Percentiles rank a stretch among this genome's conserved stretches.
These are phyloP conservation scores for Saksenaea oblongispora DNA, from an alignment of 371 early-diverging fungal species.

Conservation along the genomic window DNA sequence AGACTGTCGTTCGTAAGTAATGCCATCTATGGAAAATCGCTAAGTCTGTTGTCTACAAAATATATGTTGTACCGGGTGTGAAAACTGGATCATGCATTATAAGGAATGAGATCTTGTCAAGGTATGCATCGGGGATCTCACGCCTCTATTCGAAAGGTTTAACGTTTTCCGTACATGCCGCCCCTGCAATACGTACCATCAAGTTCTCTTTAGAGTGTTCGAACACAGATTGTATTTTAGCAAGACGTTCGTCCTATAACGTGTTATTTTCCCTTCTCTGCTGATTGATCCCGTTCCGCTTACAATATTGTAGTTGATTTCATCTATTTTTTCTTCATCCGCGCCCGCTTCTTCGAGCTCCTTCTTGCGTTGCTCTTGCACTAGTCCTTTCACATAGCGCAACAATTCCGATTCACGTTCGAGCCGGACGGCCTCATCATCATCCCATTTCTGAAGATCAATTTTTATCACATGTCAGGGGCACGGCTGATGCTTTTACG, in stretches of 20 bases:
- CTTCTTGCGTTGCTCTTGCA: slow-evolving; percentile 56
- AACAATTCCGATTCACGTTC: slow-evolving; percentile 62
- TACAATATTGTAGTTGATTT: slow-evolving; percentile 42
- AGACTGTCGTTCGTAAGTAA: slow-evolving; percentile 72
- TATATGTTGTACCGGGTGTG: slow-evolving; percentile 34
- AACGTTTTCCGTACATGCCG: too few relatives aligned
- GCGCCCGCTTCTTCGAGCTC: slow-evolving; percentile 16
- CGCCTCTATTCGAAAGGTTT: slow-evolving; percentile 30
- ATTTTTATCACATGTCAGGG: neutral
- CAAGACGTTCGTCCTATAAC: slow-evolving; percentile 40
- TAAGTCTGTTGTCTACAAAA: too few relatives aligned
- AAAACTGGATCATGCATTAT: slow-evolving; percentile 56
- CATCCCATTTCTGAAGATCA: slow-evolving; percentile 62
- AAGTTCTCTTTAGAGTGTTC: slow-evolving; percentile 53
- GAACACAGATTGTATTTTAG: slow-evolving; percentile 39
- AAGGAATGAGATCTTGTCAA: slow-evolving; percentile 53
- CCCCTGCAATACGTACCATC: slow-evolving; percentile 22
- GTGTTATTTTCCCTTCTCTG: neutral
- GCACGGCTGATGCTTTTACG: neutral
- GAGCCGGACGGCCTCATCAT: slow-evolving; percentile 58
- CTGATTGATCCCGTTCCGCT: neutral
- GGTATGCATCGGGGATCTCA: slow-evolving; percentile 51
- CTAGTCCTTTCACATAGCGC: slow-evolving; percentile 60
- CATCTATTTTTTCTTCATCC: slow-evolving; percentile 38
- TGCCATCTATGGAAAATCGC: slow-evolving; percentile 36